Percentiles rank a stretch among this genome's conserved stretches.
Conservation (phyloP, 805 yeast genomes). For the Starmerella kuoi region DNA sequence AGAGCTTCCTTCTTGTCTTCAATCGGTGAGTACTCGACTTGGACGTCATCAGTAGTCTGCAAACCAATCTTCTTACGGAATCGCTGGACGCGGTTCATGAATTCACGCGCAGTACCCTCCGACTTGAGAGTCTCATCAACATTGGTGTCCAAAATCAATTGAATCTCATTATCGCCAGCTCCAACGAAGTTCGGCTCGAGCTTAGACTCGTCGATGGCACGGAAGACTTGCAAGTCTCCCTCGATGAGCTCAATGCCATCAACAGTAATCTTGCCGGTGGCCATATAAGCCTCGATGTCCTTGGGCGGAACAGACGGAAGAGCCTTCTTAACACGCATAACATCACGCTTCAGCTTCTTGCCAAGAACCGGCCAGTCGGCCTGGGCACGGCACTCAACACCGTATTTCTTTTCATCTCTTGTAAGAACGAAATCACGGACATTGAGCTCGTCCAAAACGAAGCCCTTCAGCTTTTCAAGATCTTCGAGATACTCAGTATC, state of each 20-base stretch:
- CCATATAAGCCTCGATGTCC: constrained; percentile 65
- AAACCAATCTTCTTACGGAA: constrained; percentile 92
- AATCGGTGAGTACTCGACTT: constrained; percentile 62
- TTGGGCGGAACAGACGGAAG: constrained; percentile 70
- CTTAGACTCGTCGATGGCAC: constrained; percentile 62
- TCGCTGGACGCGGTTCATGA: constrained; percentile 93
- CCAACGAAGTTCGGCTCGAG: constrained; percentile 64
- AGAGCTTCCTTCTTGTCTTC: constrained; percentile 44
- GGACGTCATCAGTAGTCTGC: constrained; percentile 88
- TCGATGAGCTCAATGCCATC: constrained; percentile 78
- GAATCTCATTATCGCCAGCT: constrained; percentile 79
- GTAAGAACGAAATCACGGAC: constrained; percentile 81
- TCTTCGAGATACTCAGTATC: constrained; percentile 65
- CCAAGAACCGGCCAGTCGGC: constrained; percentile 99
- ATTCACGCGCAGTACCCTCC: constrained; percentile 93
- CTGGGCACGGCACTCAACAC: constrained; percentile 83
- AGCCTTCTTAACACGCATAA: constrained; percentile 86
- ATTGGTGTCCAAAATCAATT: constrained; percentile 78
- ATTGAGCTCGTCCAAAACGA: constrained; percentile 83
- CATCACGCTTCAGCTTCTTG: constrained; percentile 90
- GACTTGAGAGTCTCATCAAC: constrained; percentile 77
- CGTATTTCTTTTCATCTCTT: constrained; percentile 79
- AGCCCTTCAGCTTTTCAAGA: constrained; percentile 60
- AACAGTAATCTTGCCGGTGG: constrained; percentile 63
- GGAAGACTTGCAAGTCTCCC: constrained; percentile 81